Evolutionary conservation across 2,329 filamentous ascomycete genomes (phyloP).

Genomic region (Tolypocladium tundrense): DNA sequence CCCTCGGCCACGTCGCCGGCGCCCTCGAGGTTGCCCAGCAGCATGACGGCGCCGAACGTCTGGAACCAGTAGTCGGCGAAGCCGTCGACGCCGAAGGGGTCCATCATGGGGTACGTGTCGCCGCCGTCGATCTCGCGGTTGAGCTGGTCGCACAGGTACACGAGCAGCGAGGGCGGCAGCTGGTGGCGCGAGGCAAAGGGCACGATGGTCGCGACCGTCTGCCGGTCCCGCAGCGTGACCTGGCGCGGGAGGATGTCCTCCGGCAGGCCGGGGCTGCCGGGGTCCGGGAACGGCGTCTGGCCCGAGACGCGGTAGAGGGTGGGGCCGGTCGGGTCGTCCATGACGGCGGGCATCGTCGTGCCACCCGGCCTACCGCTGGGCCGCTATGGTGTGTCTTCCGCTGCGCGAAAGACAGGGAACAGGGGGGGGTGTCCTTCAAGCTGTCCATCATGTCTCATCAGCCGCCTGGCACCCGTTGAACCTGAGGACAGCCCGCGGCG

Average conservation of each 20-base stretch:
- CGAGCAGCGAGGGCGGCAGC: constrained; percentile 64
- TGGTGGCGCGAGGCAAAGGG: constrained; percentile 69
- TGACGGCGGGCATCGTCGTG: constrained; percentile 64
- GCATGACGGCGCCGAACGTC: constrained; percentile 81
- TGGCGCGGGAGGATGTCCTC: constrained; percentile 60
- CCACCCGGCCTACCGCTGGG: constrained; percentile 4
- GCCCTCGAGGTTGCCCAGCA: constrained; percentile 63
- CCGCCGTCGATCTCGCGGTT: constrained; percentile 88
- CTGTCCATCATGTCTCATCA: not conserved
- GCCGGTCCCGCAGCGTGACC: constrained; percentile 73
- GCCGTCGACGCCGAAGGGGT: constrained; percentile 59
- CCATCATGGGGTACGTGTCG: constrained; percentile 84
- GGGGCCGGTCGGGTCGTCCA: constrained; percentile 64
- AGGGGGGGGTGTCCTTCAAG: not conserved
- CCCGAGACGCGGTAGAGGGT: constrained; percentile 63
- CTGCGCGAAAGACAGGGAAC: not conserved
- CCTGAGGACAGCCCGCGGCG: not conserved
- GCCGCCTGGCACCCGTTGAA: not conserved
- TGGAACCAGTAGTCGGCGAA: constrained; percentile 86
- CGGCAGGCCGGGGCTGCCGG: constrained; percentile 53
- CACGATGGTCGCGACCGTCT: constrained; percentile 73
- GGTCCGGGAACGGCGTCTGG: constrained; percentile 52
- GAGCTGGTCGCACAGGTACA: constrained; percentile 72
- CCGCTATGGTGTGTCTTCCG: not conserved
- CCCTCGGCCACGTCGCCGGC: constrained; percentile 47